phyloP scores from a whole-genome alignment of 1,284 basidiomycete species.

The Trametes sp. region DNA sequence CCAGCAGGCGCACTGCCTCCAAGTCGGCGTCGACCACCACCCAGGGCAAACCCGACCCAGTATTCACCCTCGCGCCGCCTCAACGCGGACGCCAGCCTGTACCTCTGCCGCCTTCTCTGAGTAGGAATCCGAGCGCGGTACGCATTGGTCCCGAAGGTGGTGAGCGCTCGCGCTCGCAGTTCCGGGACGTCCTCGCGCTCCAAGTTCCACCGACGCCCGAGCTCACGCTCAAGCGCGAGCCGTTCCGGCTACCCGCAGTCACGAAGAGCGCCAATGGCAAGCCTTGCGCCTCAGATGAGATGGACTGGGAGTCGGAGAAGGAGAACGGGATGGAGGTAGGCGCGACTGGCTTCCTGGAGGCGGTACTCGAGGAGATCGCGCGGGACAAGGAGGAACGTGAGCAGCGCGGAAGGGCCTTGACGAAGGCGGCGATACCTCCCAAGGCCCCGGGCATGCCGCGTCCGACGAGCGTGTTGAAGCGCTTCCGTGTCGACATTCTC shows the following conservation, averaged over 20 bases:
- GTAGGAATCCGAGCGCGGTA: background rate
- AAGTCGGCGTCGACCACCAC: background rate
- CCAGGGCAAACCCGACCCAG: constrained; percentile 1
- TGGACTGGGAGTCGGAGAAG: no score
- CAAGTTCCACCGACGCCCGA: constrained; percentile 9
- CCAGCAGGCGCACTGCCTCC: background rate
- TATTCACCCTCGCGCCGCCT: background rate
- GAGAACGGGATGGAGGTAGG: background rate
- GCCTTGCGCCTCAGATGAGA: no score
- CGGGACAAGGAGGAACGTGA: constrained; percentile 11
- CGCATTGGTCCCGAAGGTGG: background rate
- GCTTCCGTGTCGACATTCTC: constrained; percentile 21
- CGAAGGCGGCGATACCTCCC: background rate
- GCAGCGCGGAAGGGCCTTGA: constrained; percentile 2
- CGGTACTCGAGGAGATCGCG: constrained; percentile 18
- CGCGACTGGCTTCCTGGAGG: constrained; percentile 11
- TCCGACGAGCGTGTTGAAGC: constrained; percentile 10
- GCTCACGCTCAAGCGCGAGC: background rate
- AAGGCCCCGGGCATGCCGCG: background rate
- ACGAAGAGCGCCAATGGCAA: no score
- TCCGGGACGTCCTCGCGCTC: constrained; percentile 1
- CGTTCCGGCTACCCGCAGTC: constrained; percentile 9
- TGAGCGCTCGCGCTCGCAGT: background rate
- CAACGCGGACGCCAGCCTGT: constrained; percentile 2
- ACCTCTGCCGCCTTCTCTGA: background rate